Evolutionary conservation across 805 yeast genomes (phyloP).

Genomic region (Diddensiella caesifluorescens): DNA sequence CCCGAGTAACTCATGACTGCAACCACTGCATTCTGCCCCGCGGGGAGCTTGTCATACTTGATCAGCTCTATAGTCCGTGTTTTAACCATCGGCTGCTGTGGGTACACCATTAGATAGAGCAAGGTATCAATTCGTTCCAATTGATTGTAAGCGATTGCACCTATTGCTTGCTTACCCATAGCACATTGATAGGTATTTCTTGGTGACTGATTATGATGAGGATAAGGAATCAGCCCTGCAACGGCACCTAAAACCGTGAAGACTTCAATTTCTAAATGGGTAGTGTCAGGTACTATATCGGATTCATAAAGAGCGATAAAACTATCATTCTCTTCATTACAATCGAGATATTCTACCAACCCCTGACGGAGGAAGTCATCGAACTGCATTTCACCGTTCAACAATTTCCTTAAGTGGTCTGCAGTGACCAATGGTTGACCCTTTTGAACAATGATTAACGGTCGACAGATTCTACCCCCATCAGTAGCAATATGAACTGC

Average conservation of each 20-base stretch:
- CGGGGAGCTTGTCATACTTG: slow-evolving; percentile 93
- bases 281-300: slow-evolving; percentile 51
- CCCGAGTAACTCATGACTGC: slow-evolving; percentile 99
- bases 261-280: slow-evolving; percentile 94
- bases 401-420: slow-evolving; percentile 58
- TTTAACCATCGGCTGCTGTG: slow-evolving; percentile 99
- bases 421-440: slow-evolving; percentile 67
- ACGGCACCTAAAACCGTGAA: slow-evolving; percentile 90
- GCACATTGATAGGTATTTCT: slow-evolving; percentile 99
- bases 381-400: slow-evolving; percentile 70
- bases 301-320: slow-evolving; percentile 83
- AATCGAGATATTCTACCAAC: slow-evolving; percentile 90
- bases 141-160: slow-evolving; percentile 97
- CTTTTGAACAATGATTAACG: slow-evolving; percentile 78
- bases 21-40: slow-evolving; percentile 98
- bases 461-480: slow-evolving; percentile 98
- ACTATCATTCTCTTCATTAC: slow-evolving; percentile 94
- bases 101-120: slow-evolving; percentile 93
- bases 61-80: slow-evolving; percentile 94
- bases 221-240: slow-evolving; percentile 87
- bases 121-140: slow-evolving; percentile 92
- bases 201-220: slow-evolving; percentile 96
- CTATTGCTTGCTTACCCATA: slow-evolving; percentile 99
- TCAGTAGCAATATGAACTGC: slow-evolving; percentile 98
- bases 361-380: slow-evolving; percentile 87